These are phyloP conservation scores for Ascoidea tarda DNA, from an alignment of 805 yeast genomes.

Conservation along the genomic window DNA sequence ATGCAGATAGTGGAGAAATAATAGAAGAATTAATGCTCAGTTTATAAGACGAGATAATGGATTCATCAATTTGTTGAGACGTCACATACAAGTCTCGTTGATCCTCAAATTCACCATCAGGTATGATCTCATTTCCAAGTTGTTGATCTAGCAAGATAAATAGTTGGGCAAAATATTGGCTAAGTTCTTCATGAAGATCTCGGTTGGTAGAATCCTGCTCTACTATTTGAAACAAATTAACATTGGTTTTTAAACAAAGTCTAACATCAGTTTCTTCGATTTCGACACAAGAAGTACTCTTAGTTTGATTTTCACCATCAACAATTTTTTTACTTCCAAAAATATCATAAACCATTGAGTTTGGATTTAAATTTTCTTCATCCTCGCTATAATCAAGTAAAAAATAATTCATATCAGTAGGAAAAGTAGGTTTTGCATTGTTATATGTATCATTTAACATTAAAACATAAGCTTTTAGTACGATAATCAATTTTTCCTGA, in stretches of 20 bases:
- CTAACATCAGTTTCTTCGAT: background rate
- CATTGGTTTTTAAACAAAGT: background rate
- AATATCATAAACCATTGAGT: conserved; percentile 12
- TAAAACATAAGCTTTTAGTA: conserved; percentile 58
- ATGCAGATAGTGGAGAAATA: conserved; percentile 5
- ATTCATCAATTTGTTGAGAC: background rate
- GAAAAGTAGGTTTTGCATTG: conserved; percentile 59
- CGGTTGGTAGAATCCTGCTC: conserved; percentile 1
- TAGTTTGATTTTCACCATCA: conserved; percentile 17
- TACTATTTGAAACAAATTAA: too few species aligned
- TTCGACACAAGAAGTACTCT: conserved; percentile 7
- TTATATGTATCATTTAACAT: conserved; percentile 48
- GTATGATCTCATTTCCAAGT: conserved; percentile 24
- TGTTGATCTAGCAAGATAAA: conserved; percentile 46
- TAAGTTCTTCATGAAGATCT: conserved; percentile 51
- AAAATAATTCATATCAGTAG: conserved; percentile 29
- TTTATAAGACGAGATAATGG: background rate
- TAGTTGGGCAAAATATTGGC: conserved; percentile 38
- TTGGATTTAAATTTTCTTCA: conserved; percentile 18
- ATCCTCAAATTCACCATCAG: background rate
- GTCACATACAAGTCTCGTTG: background rate
- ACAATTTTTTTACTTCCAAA: conserved; percentile 19
- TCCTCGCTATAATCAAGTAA: background rate
- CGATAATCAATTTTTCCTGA: conserved; percentile 60
- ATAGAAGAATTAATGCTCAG: background rate